A percentile compares a stretch with the other conserved stretches of the same genome.
phyloP scores from a whole-genome alignment of 176 grass and related monocot species.

The Aegilops tauschii region DNA sequence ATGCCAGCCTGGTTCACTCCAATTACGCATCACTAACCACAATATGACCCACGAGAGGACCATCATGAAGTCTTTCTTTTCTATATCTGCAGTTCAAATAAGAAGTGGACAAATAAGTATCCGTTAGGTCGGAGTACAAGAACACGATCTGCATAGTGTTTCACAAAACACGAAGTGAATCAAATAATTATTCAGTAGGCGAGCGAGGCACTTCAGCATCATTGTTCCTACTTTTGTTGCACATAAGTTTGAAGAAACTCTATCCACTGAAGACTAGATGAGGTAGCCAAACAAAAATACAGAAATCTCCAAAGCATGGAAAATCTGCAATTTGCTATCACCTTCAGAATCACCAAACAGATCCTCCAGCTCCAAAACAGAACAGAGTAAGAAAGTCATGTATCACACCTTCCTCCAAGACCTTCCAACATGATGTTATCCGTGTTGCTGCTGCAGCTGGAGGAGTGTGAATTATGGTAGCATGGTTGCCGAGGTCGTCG shows the following conservation, averaged over 20 bases:
- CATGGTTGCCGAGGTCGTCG: not conserved
- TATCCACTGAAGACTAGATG: not conserved
- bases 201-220: not conserved
- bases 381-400: too few species aligned
- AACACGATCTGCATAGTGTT: not conserved
- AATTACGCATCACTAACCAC: too few species aligned
- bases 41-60: too few species aligned
- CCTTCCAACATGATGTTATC: too few species aligned
- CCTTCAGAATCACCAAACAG: too few species aligned
- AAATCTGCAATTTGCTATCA: too few species aligned
- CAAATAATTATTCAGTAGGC: not conserved
- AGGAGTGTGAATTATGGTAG: not conserved
- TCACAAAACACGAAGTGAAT: not conserved
- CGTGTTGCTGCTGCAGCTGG: not conserved
- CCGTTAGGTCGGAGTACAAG: not conserved
- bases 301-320: not conserved
- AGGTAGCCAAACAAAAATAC: not conserved
- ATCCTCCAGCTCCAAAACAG: too few species aligned
- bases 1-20: too few species aligned
- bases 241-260: not conserved
- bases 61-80: too few species aligned
- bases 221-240: not conserved
- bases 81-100: too few species aligned
- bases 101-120: not conserved
- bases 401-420: too few species aligned